Base-by-base conservation (phyloP, 495 filamentous ascomycete species). In the Podospora tetraspora region DNA sequence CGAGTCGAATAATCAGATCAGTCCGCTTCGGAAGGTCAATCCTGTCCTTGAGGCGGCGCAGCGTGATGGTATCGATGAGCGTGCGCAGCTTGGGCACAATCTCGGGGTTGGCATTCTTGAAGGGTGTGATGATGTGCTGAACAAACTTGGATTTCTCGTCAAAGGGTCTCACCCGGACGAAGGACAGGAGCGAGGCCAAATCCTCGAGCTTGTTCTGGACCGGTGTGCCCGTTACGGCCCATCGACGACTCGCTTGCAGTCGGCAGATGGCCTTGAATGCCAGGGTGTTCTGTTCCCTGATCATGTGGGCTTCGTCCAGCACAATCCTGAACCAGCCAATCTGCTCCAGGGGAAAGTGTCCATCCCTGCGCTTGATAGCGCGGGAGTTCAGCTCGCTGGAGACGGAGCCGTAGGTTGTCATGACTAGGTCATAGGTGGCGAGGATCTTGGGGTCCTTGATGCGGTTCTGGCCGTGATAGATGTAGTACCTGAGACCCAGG, bases 301-400 rank as follows among this genome's bases (percentile, higher is more conserved):
- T 97, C 73, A 89, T 90, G 79, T 99, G 95, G 16, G 94, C 95
- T 78, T 99, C 95, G 73, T 99, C 95, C 27, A 99, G 85, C 0
- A 97, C 94, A 65, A 99, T 93, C 9, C 95, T 90, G 75, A 98
- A 98, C 90, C 94, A 96, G 68, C 91, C 90, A 69, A 94, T 89
- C 69, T 88, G 82, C 37, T 87, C 86, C 52, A 98, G 78, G 0
- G 93, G 91, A 66, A 87, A 92, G 11, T 75, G 71, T 0, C 85
- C 86, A 19, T 81, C 76, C 71, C 86, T 89, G 56, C 82, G 80
- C 63, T 87, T 87, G 52, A 83, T 43, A 19, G 13, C 82, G 22
- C 88, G 84, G 11, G 85, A 79, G 37, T 80, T 83, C 24, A 90
- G 85, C 72, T 98, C 95, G 61, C 89, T 91, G 6, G 92, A 86